These are phyloP conservation scores for Xylaria scruposa DNA, from an alignment of 495 filamentous ascomycete genomes.

Conservation along the genomic window DNA sequence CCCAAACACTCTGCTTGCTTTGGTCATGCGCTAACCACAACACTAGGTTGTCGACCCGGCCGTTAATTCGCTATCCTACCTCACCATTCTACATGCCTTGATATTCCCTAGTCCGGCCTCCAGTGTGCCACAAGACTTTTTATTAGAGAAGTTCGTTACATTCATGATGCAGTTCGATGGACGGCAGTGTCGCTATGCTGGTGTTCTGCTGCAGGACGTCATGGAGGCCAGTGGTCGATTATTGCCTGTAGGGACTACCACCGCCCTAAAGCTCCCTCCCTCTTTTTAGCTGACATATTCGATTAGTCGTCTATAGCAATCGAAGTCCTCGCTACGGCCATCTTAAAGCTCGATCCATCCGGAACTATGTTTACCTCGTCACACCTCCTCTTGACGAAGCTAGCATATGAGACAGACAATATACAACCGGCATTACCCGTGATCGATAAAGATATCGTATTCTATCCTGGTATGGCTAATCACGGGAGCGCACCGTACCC, in stretches of 20 bases:
- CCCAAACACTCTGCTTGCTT: neutral
- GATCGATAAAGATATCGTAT: slow-evolving; percentile 70
- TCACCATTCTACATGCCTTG: slow-evolving; percentile 45
- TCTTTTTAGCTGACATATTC: slow-evolving; percentile 21
- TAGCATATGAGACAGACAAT: slow-evolving; percentile 60
- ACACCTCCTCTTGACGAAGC: slow-evolving; percentile 66
- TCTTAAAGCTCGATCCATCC: slow-evolving; percentile 76
- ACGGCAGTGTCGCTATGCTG: slow-evolving; percentile 54
- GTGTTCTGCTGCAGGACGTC: slow-evolving; percentile 39
- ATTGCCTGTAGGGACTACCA: slow-evolving; percentile 45
- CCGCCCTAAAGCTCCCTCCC: neutral
- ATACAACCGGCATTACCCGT: slow-evolving; percentile 67
- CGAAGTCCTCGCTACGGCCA: slow-evolving; percentile 64
- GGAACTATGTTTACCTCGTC: slow-evolving; percentile 71
- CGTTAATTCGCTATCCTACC: slow-evolving; percentile 52
- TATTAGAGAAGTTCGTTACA: slow-evolving; percentile 44
- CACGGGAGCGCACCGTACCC: slow-evolving; percentile 32
- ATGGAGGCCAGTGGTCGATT: slow-evolving; percentile 38
- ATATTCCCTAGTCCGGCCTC: slow-evolving; percentile 28
- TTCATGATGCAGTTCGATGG: slow-evolving; percentile 55
- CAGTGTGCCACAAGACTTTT: slow-evolving; percentile 29
- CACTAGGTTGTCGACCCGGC: slow-evolving; percentile 47
- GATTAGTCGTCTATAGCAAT: slow-evolving; percentile 65
- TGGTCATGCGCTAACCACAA: slow-evolving; percentile 22
- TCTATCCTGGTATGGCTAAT: slow-evolving; percentile 61